These are phyloP conservation scores for Mortierella sp. DNA, from an alignment of 371 early-diverging fungal genomes.

Conservation along the genomic window DNA sequence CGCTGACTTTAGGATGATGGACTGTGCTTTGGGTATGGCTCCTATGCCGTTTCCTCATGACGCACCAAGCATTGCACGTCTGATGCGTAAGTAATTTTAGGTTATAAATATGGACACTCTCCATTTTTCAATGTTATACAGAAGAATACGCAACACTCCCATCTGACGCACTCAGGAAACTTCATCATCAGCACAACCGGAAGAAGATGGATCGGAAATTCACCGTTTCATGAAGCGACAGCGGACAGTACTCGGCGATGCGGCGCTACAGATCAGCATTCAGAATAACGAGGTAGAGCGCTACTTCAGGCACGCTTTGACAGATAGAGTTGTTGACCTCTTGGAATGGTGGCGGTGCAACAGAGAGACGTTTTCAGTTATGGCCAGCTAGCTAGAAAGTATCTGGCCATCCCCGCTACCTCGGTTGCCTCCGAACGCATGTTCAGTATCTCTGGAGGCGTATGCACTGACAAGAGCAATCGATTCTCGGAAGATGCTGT, in stretches of 20 bases:
- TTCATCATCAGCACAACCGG: background rate
- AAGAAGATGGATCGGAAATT: background rate
- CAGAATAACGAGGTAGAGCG: background rate
- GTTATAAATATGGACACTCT: background rate
- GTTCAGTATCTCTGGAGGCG: constrained; percentile 1
- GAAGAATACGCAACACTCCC: no score
- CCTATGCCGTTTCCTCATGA: constrained; percentile 18
- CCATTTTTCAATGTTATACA: no score
- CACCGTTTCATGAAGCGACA: background rate
- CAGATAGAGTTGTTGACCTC: background rate
- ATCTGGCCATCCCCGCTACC: background rate
- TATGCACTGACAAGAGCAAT: constrained; percentile 8
- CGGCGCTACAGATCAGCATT: background rate
- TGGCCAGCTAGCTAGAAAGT: constrained; percentile 1
- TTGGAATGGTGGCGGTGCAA: background rate
- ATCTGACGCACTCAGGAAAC: background rate
- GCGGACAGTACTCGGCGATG: background rate
- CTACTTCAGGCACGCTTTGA: background rate
- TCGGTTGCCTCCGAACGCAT: constrained; percentile 10
- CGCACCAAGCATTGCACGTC: background rate
- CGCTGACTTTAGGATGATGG: background rate
- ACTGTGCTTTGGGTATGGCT: constrained; percentile 16
- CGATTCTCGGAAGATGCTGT: background rate
- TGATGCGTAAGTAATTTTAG: constrained; percentile 9
- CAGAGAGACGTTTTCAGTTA: background rate